These are phyloP conservation scores for Penicillium glabrum DNA, from an alignment of 2,329 filamentous ascomycete genomes.

Conservation along the genomic window DNA sequence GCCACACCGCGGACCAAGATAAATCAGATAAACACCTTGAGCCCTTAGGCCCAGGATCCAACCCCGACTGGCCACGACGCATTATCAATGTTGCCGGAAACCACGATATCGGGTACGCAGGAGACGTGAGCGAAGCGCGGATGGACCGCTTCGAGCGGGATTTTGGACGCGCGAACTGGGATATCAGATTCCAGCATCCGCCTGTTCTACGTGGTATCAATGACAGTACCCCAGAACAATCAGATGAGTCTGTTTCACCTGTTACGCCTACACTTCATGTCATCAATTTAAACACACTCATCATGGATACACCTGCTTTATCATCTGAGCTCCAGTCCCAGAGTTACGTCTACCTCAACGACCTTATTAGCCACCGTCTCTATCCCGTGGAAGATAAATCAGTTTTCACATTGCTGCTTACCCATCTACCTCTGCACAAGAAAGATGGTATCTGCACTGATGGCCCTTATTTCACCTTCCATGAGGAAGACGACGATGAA, in stretches of 20 bases:
- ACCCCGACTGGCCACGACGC: slow-evolving; percentile 66
- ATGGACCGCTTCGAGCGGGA: slow-evolving; percentile 77
- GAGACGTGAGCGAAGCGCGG: slow-evolving; percentile 76
- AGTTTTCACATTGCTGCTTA: slow-evolving; percentile 79
- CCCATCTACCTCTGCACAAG: slow-evolving; percentile 90
- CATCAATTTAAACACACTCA: slow-evolving; percentile 87
- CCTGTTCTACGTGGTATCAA: slow-evolving; percentile 27
- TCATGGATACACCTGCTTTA: slow-evolving; percentile 80
- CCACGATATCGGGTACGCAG: slow-evolving; percentile 94
- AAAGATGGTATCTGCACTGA: slow-evolving; percentile 79
- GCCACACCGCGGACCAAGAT: slow-evolving; percentile 42
- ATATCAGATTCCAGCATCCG: slow-evolving; percentile 69
- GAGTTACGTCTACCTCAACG: slow-evolving; percentile 71
- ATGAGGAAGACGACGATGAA: slow-evolving; percentile 63
- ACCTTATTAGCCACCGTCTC: slow-evolving; percentile 57
- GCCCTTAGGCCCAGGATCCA: slow-evolving; percentile 30
- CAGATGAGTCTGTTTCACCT: not conserved
- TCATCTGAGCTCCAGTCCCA: slow-evolving; percentile 66
- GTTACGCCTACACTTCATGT: slow-evolving; percentile 69
- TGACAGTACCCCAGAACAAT: not conserved
- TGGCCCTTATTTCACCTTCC: slow-evolving; percentile 78
- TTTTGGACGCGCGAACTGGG: slow-evolving; percentile 90
- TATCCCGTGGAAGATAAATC: slow-evolving; percentile 62
- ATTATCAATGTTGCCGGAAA: slow-evolving; percentile 92
- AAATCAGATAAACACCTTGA: slow-evolving; percentile 21